Base-by-base conservation (phyloP, 352 stramenopile species). In the Pythium angustatum region DNA sequence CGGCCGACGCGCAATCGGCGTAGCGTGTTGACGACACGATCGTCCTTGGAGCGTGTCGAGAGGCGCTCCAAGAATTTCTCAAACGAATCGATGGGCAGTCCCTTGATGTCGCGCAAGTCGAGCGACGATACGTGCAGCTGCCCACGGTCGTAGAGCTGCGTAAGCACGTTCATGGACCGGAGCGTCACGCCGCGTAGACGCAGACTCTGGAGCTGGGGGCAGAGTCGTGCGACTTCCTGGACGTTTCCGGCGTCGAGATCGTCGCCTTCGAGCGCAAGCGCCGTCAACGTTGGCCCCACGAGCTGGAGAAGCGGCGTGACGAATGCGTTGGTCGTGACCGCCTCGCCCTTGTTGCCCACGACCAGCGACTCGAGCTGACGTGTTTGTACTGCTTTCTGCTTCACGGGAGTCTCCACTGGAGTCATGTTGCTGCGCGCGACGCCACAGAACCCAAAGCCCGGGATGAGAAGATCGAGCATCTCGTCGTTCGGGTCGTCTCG, bases 391-490 rank as follows among this genome's bases (percentile, higher is more conserved):
- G 22, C 2, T 8, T 21, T 21, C 40, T 21, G 7, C 10, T 3
- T 8, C 22, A 33, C 5, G 5, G 22, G 33, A 28, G 17, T 21
- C 17, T 7, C 17, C 10, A 33, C 21, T 14, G 28, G 50, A 22
- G 33, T 36, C 7, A n/a, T 48, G 22, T 49, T 17, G 5, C 22
- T 19, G 17, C 34, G 52, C 12, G 14, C 22, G 2, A 49, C 34
- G 8, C n/a, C n/a, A n/a, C 52, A 58, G 15, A 49, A 49, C 3
- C 52, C 52, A 47, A 58, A 47, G 17, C 52, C 52, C 19, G 52
- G 34, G 22, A 49, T 58, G 24, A 58, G 19, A 3, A 58, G 24
- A 5, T 58, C 34, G 1, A 58, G 22, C 11, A 14, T 38, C 0
- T 33, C 8, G 0, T 33, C n/a, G 0, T 10, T 9, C 15, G 52